Percentiles rank a stretch among this genome's conserved stretches.
These are phyloP conservation scores for Lotus japonicus DNA, from an alignment of 306 rosid species.

Conservation along the genomic window DNA sequence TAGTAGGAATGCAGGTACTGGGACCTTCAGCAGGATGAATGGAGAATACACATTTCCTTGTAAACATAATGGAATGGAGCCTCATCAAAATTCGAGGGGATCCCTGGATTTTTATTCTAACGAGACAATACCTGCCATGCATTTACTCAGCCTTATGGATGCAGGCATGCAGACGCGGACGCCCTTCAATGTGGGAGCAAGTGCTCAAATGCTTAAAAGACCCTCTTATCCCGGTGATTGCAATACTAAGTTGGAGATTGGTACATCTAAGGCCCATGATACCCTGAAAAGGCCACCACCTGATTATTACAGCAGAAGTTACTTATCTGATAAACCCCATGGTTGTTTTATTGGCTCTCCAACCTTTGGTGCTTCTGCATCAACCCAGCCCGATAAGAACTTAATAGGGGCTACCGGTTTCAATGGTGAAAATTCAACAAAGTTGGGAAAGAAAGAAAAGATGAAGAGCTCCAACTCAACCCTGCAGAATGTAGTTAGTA, in stretches of 20 bases:
- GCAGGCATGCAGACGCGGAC: slow-evolving; percentile 73
- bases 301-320: slow-evolving; percentile 35
- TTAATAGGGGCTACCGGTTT: slow-evolving; percentile 28
- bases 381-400: slow-evolving; percentile 40
- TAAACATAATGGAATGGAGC: slow-evolving; percentile 47
- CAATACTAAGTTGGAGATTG: slow-evolving; percentile 45
- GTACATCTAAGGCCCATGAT: slow-evolving; percentile 43
- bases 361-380: slow-evolving; percentile 46
- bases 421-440: slow-evolving; percentile 36
- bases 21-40: slow-evolving; percentile 43
- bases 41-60: slow-evolving; percentile 51
- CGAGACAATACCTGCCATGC: slow-evolving; percentile 96
- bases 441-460: slow-evolving; percentile 54
- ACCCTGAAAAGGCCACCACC: slow-evolving; percentile 37
- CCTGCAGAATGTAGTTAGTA: slow-evolving; percentile 31
- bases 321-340: slow-evolving; percentile 45
- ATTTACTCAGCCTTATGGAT: slow-evolving; percentile 97
- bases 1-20: slow-evolving; percentile 40
- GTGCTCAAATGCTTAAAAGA: slow-evolving; percentile 47
- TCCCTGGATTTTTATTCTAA: slow-evolving; percentile 76
- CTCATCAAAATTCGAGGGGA: slow-evolving; percentile 47
- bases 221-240: slow-evolving; percentile 45
- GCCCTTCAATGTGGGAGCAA: slow-evolving; percentile 44
- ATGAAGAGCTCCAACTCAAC: slow-evolving; percentile 35
- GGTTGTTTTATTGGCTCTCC: slow-evolving; percentile 47